These are phyloP conservation scores for Cichorium intybus DNA, from an alignment of 140 eudicot species.

Conservation along the genomic window DNA sequence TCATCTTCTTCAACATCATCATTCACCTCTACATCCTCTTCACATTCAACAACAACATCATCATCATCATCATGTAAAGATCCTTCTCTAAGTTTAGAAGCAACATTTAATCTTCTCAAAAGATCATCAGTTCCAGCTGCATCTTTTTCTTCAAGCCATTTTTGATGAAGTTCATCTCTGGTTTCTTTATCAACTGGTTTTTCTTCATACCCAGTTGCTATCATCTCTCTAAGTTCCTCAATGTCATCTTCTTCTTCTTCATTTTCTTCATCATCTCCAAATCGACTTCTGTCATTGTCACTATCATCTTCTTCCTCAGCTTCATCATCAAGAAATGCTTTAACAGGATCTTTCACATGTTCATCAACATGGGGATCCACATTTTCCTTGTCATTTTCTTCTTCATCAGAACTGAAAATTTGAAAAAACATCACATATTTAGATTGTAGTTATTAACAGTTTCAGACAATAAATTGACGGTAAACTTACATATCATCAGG, in stretches of 20 bases:
- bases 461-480: background rate
- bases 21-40: slow-evolving; percentile 37
- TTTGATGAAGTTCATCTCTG: slow-evolving; percentile 84
- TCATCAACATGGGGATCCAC: slow-evolving; percentile 28
- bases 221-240: slow-evolving; percentile 65
- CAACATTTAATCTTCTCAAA: slow-evolving; percentile 54
- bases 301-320: slow-evolving; percentile 93
- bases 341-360: slow-evolving; percentile 40
- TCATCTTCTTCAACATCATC: slow-evolving; percentile 41
- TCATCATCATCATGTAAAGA: slow-evolving; percentile 45
- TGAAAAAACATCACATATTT: background rate
- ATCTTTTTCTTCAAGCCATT: slow-evolving; percentile 94
- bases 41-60: slow-evolving; percentile 45
- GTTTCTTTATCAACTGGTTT: slow-evolving; percentile 54
- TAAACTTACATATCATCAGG: slow-evolving; percentile 68
- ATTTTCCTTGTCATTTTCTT: slow-evolving; percentile 78
- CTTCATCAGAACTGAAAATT: slow-evolving; percentile 71
- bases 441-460: background rate
- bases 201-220: slow-evolving; percentile 72
- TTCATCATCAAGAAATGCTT: slow-evolving; percentile 81
- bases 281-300: slow-evolving; percentile 62
- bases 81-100: slow-evolving; percentile 49
- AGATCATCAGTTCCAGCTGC: slow-evolving; percentile 86
- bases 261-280: slow-evolving; percentile 67
- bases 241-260: slow-evolving; percentile 52